These are phyloP conservation scores for Diaporthe citri DNA, from an alignment of 2,329 filamentous ascomycete species.

Conservation along the genomic window DNA sequence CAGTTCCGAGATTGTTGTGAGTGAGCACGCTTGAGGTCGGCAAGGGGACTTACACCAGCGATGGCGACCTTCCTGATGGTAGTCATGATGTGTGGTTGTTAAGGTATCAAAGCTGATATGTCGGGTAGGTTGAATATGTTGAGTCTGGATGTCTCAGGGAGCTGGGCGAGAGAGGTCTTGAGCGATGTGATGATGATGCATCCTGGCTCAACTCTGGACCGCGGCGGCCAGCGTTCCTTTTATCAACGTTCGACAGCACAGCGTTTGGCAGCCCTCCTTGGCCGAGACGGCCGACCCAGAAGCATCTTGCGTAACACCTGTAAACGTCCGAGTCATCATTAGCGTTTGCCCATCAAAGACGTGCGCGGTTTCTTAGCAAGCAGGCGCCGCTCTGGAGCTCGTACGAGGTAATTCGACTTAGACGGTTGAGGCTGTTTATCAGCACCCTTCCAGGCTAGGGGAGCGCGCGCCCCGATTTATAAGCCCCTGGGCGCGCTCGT, in stretches of 20 bases:
- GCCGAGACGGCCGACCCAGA: neutral
- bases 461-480: constrained; percentile 28
- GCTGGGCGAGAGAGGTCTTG: neutral
- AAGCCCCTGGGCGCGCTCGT: constrained; percentile 5
- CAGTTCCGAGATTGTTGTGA: neutral
- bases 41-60: constrained; percentile 48
- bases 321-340: constrained; percentile 6
- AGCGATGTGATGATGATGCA: neutral
- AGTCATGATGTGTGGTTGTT: neutral
- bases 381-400: neutral
- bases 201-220: neutral
- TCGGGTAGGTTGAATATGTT: neutral
- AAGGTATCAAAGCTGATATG: neutral
- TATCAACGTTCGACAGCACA: neutral
- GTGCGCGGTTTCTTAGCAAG: neutral
- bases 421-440: neutral
- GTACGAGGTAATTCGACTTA: neutral
- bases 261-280: neutral
- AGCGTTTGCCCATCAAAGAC: constrained; percentile 17
- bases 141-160: neutral
- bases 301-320: neutral
- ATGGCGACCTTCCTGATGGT: constrained; percentile 55
- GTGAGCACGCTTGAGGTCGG: neutral
- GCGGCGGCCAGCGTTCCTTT: constrained; percentile 1
- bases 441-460: constrained; percentile 20